Evolutionary conservation across 139 green algal species (phyloP), one percentile per base, ranked within the genome.

Genomic region (Micractinium sp.): DNA sequence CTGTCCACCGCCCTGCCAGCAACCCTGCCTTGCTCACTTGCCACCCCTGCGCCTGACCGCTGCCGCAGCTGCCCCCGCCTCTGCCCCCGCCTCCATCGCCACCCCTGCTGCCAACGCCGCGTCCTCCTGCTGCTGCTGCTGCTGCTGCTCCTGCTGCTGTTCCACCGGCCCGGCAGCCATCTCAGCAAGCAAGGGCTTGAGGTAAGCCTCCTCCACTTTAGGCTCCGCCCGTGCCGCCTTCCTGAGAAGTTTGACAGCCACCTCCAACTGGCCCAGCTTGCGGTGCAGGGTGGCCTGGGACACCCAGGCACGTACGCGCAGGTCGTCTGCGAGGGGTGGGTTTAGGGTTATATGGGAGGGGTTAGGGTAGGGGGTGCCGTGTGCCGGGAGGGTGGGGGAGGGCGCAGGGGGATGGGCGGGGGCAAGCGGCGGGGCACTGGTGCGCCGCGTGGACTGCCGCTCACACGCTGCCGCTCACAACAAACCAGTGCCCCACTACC

Each of bases 201-300:
- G 36, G 67, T 91, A 91, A 0, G 77, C 66, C n/a, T 91, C 81
- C n/a, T 83, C 89, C 60, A 92, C 85, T 66, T 83, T 90, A 14
- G 85, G 85, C 63, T 92, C 89, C 19, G 80, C 56, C 61, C 67
- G 22, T 14, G 89, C 89, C 25, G 89, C 89, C 78, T 67, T n/a
- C 0, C 41, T 41, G 29, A 92, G 83, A 41, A 92, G 66, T 19
- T 35, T 5, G n/a, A 67, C 66, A 5, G 85, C 84, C 1, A 3
- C 18, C 4, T 75, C 66, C 25, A 53, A 12, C 39, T 85, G 69
- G 1, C 89, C 85, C 25, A 76, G 35, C 85, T 88, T 90, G 67
- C 82, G 71, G 60, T 85, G 83, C 83, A 87, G 47, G n/a, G 83
- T 85, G 38, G 89, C 89, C 85, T 86, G 60, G 14, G 89, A 71